Evolutionary conservation across 106 monocot genomes (phyloP), one percentile per base, ranked within the genome.

Genomic region (Dioscorea alata): DNA sequence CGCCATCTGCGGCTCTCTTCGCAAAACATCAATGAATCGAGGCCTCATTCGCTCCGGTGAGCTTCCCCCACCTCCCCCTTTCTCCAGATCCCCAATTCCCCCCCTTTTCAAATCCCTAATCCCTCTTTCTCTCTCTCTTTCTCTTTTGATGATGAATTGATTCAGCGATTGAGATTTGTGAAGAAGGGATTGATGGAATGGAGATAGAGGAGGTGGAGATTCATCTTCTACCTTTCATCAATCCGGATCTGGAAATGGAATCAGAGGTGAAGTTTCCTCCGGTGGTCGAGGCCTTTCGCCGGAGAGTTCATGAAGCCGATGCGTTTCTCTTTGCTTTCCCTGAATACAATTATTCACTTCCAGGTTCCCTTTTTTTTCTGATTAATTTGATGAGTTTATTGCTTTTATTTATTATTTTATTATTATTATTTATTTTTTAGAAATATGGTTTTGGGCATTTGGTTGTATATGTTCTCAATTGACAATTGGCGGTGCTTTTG

Each of bases 241-340:
- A 90, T 78, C 75, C 81, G 34, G 90, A 90, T 63, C 83, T 90
- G 12, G 90, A 90, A 78, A 64, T 90, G 12, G 90, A 90, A 78
- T 63, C 69, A 48, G 73, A 72, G 8, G 90, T 81, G 49, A 71
- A 31, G 0, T 86, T 53, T 32, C 90, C 90, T 21, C 73, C 80
- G 16, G 31, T 78, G 4, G 81, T 86, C 8, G 90, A 90, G 57
- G 78, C 70, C 21, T 90, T 90, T 56, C 79, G 86, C 28, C 60
- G 54, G 23, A 83, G 76, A 78, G 78, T 90, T n/a, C 68, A 66
- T 6, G 80, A 65, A n/a, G 83, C 90, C 6, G 83, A 90, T 56
- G 67, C 72, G 49, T 24, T 86, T 53, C 83, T 90, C 73, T 90
- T 90, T 49, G 86, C 81, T 24, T 79, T 80, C 17, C 90, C 90